Evolutionary conservation across 192 early-diverging fungal species (phyloP), one percentile per base, ranked within the genome.

Genomic region (Funneliformis geosporum): DNA sequence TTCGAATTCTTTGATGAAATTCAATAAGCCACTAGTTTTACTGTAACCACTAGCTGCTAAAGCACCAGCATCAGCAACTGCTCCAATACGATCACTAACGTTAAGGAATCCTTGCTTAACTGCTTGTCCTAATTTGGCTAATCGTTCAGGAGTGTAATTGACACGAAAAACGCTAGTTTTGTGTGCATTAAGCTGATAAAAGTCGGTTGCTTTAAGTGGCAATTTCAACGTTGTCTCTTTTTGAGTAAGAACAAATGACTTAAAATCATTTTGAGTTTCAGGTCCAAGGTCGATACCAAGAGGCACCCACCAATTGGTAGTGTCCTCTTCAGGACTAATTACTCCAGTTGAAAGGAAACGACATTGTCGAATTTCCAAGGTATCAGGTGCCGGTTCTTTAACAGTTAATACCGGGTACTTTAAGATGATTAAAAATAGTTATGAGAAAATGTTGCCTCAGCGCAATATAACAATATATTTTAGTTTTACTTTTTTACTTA

Each of bases 141-240:
- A 81, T 14, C 88, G 84, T 6, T 86, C 76, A 33, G 85, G 75
- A 42, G 92, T 86, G 77, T 95, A 95, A 25, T 92, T 88, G 2
- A 97, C 96, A 38, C 98, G 91, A 87, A 93, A 99, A 72, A 99
- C 88, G 7, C 95, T 93, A 40, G 90, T 93, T 59, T 91, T 90
- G 71, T 87, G 87, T 55, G 86, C 83, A 88, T 99, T 99, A 75
- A 99, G 88, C 87, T 97, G 97, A 86, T 89, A 94, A 82, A 91
- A 92, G 16, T 89, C 80, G 71, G 72, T 81, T 27, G 85, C 79
- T 40, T 84, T 83, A 14, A 91, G 80, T 21, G 91, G 84, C 73
- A 93, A 84, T 28, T 80, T 81, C 10, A 86, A 68, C 1, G 82
- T 80, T 23, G 82, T 84, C 59, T 86, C 83, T 44, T 81, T 80